phyloP scores from a whole-genome alignment of 306 rosid species.

The Mucuna pruriens region DNA sequence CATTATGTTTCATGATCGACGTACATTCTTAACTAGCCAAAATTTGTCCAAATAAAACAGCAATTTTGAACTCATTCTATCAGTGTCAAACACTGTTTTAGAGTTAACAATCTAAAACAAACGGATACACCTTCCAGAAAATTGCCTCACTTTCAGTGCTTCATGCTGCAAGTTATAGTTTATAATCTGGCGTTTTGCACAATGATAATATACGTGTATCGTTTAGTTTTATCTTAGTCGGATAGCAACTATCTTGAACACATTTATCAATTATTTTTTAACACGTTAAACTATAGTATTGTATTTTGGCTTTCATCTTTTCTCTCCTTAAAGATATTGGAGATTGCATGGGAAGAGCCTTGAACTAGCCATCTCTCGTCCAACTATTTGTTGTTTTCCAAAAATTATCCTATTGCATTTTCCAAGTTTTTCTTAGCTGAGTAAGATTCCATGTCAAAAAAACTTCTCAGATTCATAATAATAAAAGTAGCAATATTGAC shows the following conservation, averaged over 20 bases:
- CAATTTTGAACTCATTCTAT: background rate
- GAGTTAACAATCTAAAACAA: background rate
- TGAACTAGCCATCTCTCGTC: background rate
- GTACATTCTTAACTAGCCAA: background rate
- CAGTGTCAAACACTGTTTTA: background rate
- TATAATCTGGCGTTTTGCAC: background rate
- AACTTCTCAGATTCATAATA: background rate
- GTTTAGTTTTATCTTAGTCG: background rate
- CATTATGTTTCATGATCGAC: background rate
- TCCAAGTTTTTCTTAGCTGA: constrained; percentile 8
- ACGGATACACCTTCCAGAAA: background rate
- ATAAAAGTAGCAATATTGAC: background rate
- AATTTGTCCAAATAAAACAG: background rate
- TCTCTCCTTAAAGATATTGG: background rate
- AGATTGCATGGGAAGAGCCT: background rate
- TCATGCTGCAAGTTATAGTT: background rate
- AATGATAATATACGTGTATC: background rate
- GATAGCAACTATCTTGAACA: background rate
- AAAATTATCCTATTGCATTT: background rate
- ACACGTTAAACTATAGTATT: background rate
- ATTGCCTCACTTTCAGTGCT: background rate
- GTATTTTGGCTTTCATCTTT: background rate
- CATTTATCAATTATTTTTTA: background rate
- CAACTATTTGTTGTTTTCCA: background rate
- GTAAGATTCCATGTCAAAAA: background rate